Conservation (phyloP, 2,329 filamentous ascomycete genomes). For the Colletotrichum cordylinicola region DNA sequence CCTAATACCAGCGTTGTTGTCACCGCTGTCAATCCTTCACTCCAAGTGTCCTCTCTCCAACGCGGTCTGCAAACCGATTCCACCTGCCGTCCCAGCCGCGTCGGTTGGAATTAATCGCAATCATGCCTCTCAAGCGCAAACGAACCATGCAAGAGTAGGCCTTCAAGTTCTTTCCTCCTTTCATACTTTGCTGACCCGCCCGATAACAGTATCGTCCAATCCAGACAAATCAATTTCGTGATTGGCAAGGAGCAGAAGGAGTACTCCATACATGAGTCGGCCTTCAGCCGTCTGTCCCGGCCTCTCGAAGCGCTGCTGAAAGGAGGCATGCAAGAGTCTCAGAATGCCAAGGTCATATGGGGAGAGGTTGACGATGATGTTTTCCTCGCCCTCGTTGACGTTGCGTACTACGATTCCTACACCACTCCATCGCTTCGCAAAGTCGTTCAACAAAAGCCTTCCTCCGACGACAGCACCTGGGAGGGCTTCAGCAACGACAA, state of each 20-base stretch:
- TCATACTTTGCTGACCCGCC: too few relatives aligned
- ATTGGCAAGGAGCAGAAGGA: background rate
- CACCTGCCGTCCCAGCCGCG: too few relatives aligned
- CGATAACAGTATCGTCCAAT: background rate
- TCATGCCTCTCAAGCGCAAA: background rate
- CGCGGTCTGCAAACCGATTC: background rate
- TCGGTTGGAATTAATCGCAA: background rate
- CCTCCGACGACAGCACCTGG: background rate
- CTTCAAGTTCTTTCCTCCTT: fast-evolving
- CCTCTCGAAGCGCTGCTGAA: background rate
- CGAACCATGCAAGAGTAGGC: background rate
- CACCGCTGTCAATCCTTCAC: too few relatives aligned
- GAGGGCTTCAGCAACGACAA: background rate
- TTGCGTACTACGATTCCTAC: background rate
- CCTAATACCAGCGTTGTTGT: too few relatives aligned
- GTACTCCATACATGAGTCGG: background rate
- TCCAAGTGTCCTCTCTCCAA: background rate
- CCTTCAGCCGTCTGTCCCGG: background rate
- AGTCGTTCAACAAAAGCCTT: background rate
- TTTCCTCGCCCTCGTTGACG: background rate
- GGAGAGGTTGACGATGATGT: background rate
- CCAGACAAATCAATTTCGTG: background rate
- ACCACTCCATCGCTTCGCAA: background rate
- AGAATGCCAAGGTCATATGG: background rate
- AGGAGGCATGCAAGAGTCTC: background rate